Evolutionary conservation across 108 stramenopile species (phyloP), one percentile per base, ranked within the genome.

Genomic region (Chaetoceros muelleri): DNA sequence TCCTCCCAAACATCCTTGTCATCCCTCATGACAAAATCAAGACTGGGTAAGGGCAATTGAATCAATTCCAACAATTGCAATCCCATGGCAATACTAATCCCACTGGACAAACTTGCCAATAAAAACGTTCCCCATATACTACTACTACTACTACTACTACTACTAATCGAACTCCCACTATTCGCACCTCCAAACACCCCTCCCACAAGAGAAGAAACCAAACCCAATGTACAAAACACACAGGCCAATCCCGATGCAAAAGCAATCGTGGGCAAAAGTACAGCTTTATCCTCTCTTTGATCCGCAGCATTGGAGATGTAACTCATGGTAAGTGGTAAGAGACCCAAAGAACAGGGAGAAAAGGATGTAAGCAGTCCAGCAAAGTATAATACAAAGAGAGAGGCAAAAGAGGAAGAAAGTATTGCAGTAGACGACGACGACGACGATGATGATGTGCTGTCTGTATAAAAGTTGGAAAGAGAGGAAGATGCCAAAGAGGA

Each of bases 331-430:
- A 90, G 66, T 0, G 87, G 87, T 8, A 90, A 70, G 8, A 90
- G 53, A 0, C 84, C 87, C 73, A 84, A 70, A 0, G 84, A 84
- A 56, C 87, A 90, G 1, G 87, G 87, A 18, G 76, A 78, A 58
- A 85, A 65, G 24, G 74, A 70, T 3, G 87, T 84, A 53, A 78
- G 51, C 18, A 88, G 51, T 44, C 87, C 87, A 8, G 87, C 87
- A 24, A 75, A 73, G 66, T 90, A 90, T 55, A 90, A 78, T 31
- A 84, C 56, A 7, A 74, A 64, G 10, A 90, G 56, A 13, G 78
- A 72, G 27, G 26, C 49, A 0, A 63, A 22, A 5, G 34, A 46
- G 20, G 29, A 44, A 29, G 54, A n/a, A 20, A 44, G 23, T 21
- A 31, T 56, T 26, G 52, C 8, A 25, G 24, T 48, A 1, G 65